Conservation (phyloP, 805 yeast species). For the Metahyphopichia silvanorum region DNA sequence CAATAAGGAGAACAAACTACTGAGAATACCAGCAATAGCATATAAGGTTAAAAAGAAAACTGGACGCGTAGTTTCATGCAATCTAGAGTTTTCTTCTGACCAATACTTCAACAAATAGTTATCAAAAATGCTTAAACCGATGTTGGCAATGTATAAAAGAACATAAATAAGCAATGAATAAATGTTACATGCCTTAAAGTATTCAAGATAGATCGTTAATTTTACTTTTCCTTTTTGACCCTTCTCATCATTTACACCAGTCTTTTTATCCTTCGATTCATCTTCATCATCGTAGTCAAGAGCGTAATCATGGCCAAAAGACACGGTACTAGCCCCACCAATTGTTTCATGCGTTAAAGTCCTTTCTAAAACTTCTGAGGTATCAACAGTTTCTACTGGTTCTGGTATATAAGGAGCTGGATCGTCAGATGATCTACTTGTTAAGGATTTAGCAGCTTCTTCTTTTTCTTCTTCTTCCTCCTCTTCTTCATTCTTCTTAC, state of each 20-base stretch:
- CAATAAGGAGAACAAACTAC: constrained; percentile 22
- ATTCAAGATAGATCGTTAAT: constrained; percentile 24
- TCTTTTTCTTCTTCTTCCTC: constrained; percentile 9
- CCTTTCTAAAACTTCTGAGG: constrained; percentile 14
- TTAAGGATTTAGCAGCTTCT: constrained; percentile 10
- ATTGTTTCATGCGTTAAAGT: constrained; percentile 12
- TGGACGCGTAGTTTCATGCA: constrained; percentile 22
- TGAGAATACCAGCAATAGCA: constrained; percentile 23
- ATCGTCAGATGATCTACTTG: constrained; percentile 13
- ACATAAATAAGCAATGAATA: constrained; percentile 20
- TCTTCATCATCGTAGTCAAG: constrained; percentile 24
- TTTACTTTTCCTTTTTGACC: constrained; percentile 25
- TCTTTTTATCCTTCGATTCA: constrained; percentile 11
- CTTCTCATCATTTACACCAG: constrained; percentile 15
- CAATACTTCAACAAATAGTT: constrained; percentile 30
- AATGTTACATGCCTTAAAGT: constrained; percentile 31
- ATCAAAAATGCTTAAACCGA: constrained; percentile 17
- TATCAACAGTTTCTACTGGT: constrained; percentile 6
- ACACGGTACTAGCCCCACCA: constrained; percentile 27
- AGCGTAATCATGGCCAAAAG: constrained; percentile 29
- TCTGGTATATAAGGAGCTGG: constrained; percentile 11
- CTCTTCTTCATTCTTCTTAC: constrained; percentile 16
- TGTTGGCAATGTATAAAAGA: constrained; percentile 16
- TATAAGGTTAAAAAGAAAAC: constrained; percentile 22
- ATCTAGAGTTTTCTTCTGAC: constrained; percentile 29